phyloP scores from a whole-genome alignment of 208 protist species.

The Acanthamoeba lenticulata region DNA sequence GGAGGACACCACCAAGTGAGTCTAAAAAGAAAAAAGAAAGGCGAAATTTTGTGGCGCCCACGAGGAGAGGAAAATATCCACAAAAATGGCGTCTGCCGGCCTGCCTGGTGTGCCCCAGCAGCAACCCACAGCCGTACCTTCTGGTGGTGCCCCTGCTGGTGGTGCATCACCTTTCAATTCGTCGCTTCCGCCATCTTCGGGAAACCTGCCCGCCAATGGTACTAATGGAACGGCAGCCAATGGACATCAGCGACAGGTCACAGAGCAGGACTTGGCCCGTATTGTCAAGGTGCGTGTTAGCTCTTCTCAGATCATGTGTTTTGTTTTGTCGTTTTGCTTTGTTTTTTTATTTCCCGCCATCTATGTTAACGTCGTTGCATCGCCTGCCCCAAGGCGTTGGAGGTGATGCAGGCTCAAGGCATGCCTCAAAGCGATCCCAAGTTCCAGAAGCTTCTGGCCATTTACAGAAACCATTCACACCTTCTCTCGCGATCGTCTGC shows the following conservation, averaged over 20 bases:
- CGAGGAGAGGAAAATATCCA: background rate
- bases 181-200: background rate
- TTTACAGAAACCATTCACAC: background rate
- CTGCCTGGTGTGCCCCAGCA: background rate
- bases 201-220: background rate
- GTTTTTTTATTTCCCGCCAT: no score
- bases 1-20: no score
- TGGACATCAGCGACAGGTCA: background rate
- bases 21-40: background rate
- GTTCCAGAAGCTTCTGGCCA: conserved; percentile 8
- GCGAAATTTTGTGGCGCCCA: background rate
- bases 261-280: background rate
- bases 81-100: background rate
- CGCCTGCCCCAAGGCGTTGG: background rate
- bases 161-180: background rate
- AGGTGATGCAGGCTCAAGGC: conserved; percentile 3
- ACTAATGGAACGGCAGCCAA: background rate
- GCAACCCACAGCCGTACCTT: background rate
- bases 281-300: conserved; percentile 3
- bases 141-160: background rate
- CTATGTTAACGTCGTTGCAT: background rate
- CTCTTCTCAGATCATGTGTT: no score
- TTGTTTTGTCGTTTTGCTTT: no score
- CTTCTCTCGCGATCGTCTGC: background rate
- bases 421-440: background rate